Conservation (phyloP, 495 filamentous ascomycete genomes). For the Podospora sp. region DNA sequence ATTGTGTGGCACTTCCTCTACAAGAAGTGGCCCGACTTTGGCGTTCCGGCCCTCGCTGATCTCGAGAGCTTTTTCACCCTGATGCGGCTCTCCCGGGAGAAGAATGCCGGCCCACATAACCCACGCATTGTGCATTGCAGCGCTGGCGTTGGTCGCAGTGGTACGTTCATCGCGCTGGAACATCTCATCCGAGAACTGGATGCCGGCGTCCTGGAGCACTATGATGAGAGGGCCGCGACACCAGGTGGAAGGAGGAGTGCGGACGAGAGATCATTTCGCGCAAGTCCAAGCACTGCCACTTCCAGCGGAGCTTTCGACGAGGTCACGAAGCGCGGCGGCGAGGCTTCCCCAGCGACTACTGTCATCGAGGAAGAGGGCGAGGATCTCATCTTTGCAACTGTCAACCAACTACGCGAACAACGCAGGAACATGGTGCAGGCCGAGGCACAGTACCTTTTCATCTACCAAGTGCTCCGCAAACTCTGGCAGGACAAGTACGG, state of each 20-base stretch:
- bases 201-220: slow-evolving; percentile 64
- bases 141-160: slow-evolving; percentile 90
- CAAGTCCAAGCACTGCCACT: neutral
- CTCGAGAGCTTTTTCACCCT: slow-evolving; percentile 76
- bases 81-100: slow-evolving; percentile 72
- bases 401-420: slow-evolving; percentile 83
- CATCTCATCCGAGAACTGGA: slow-evolving; percentile 82
- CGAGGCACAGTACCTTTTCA: slow-evolving; percentile 80
- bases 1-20: slow-evolving; percentile 89
- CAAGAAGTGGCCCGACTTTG: slow-evolving; percentile 91
- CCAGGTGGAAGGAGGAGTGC: neutral
- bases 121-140: slow-evolving; percentile 92
- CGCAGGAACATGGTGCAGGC: slow-evolving; percentile 96
- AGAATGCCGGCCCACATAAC: slow-evolving; percentile 64
- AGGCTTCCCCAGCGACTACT: slow-evolving; percentile 2
- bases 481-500: slow-evolving; percentile 63
- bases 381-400: slow-evolving; percentile 66
- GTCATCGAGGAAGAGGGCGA: slow-evolving; percentile 30
- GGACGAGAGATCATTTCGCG: neutral
- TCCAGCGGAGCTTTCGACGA: slow-evolving; percentile 17
- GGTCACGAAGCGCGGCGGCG: neutral
- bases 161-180: slow-evolving; percentile 94
- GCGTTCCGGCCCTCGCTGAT: slow-evolving; percentile 79
- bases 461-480: slow-evolving; percentile 85
- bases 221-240: slow-evolving; percentile 26